Conservation (phyloP, 2,329 filamentous ascomycete genomes). For the Fusarium cyanostomum region DNA sequence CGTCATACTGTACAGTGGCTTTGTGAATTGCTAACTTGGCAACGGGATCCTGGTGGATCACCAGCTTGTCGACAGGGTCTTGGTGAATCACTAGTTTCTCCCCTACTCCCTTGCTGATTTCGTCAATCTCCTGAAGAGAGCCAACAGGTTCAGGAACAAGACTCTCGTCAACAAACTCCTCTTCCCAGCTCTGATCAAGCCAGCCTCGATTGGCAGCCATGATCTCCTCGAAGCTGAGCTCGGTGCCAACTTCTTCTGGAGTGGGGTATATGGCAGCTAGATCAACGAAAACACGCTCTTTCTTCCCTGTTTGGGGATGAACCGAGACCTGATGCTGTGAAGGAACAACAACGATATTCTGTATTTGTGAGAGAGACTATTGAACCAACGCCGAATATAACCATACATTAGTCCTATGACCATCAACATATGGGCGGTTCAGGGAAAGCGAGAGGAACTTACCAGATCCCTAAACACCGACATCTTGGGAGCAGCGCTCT, state of each 20-base stretch:
- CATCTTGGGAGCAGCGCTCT: constrained; percentile 79
- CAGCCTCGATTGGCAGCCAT: constrained; percentile 80
- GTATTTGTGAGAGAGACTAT: constrained; percentile 69
- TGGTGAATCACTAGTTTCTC: constrained; percentile 43
- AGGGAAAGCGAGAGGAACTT: constrained; percentile 52
- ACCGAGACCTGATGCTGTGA: constrained; percentile 79
- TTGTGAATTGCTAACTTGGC: constrained; percentile 41
- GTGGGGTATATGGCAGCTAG: constrained; percentile 87
- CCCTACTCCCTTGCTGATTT: constrained; percentile 42
- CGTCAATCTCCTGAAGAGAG: constrained; percentile 46
- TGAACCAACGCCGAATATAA: constrained; percentile 53
- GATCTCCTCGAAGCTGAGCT: constrained; percentile 92
- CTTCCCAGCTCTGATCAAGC: constrained; percentile 67
- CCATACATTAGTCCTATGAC: constrained; percentile 92
- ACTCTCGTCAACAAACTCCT: constrained; percentile 51
- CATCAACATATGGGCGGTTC: constrained; percentile 78
- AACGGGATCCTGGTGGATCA: constrained; percentile 6
- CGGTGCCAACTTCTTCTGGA: constrained; percentile 73
- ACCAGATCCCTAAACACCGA: constrained; percentile 95
- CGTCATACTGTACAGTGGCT: constrained; percentile 59
- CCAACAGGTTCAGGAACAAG: constrained; percentile 41
- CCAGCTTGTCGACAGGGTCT: constrained; percentile 38
- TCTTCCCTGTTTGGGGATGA: constrained; percentile 83
- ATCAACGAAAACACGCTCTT: constrained; percentile 88
- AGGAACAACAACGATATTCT: constrained; percentile 75